Base-by-base conservation (phyloP, 2,329 filamentous ascomycete species). In the Ophiosphaerella herpotricha region DNA sequence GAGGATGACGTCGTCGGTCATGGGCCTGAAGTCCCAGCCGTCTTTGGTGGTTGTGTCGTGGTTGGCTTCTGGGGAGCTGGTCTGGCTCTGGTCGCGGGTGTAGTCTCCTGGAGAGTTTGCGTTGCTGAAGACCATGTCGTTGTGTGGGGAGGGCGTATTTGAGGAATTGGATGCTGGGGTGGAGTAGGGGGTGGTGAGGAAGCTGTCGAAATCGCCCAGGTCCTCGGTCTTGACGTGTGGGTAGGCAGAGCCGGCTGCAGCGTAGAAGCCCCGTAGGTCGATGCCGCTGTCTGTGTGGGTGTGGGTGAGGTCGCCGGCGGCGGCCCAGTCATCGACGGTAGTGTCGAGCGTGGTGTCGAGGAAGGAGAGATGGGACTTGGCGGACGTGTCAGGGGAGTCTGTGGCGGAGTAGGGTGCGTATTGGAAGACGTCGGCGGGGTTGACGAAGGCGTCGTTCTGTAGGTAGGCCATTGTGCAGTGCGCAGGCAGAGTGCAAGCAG, bases 71-170 rank as follows among this genome's bases (percentile, higher is more conserved):
- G 66, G 68, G 1, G 68, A 69, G 60, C 59, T 68, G 31, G 63
- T 63, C 29, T 62, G 66, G 53, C 66, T 71, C 39, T 63, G 58
- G 14, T 69, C 63, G 12, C 64, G 56, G 7, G 58, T 32, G 34
- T 62, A 68, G 42, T 64, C 67, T 14, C 66, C 62, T 4, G 68
- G 68, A 8, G 68, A 71, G 40, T 67, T 70, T 47, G 61, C 58
- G 14, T 62, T 61, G 61, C 68, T 68, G 48, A 69, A 71, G 38
- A 70, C 55, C 44, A 64, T 57, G 49, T 59, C 57, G 45, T 55
- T 55, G 50, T 64, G 54, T 4, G 66, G 65, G 7, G 67, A 71
- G 5, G 66, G 61, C 13, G 61, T 67, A 51, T 64, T 68, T 8
- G 64, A 63, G 9, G 60, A 64, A 50, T 64, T 68, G 12, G 64